These are phyloP conservation scores for Mycosphaerella arachidis DNA, from an alignment of 2,329 filamentous ascomycete genomes.

Conservation along the genomic window DNA sequence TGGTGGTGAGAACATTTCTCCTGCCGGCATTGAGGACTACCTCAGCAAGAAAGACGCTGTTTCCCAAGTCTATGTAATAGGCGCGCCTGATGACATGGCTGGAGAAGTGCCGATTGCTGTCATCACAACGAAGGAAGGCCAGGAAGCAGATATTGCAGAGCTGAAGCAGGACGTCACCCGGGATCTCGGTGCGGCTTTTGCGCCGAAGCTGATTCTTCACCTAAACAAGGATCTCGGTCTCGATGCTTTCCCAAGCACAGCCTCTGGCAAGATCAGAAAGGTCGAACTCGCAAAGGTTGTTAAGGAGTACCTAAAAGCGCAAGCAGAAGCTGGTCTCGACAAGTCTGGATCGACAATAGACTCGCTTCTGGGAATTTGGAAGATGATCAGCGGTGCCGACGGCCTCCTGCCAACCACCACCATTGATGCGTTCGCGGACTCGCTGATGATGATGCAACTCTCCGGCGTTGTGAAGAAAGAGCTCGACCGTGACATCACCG, in stretches of 20 bases:
- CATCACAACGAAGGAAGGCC: slow-evolving; percentile 35
- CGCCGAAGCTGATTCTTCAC: slow-evolving; percentile 40
- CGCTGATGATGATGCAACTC: slow-evolving; percentile 35
- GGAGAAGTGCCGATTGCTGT: slow-evolving; percentile 49
- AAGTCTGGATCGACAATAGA: slow-evolving; percentile 28
- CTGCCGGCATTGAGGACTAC: slow-evolving; percentile 33
- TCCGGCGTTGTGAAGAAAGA: slow-evolving; percentile 32
- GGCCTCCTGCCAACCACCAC: slow-evolving; percentile 21
- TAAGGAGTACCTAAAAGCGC: slow-evolving; percentile 26
- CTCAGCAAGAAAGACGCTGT: slow-evolving; percentile 36
- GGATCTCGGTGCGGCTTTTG: slow-evolving; percentile 39
- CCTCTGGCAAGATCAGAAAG: slow-evolving; percentile 46
- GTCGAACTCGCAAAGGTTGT: slow-evolving; percentile 33
- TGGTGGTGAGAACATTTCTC: slow-evolving; percentile 65
- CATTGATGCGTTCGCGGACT: slow-evolving; percentile 31
- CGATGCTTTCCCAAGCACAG: slow-evolving; percentile 39
- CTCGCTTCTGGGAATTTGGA: slow-evolving; percentile 30
- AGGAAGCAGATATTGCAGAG: slow-evolving; percentile 28
- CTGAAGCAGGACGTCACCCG: slow-evolving; percentile 36
- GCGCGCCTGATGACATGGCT: slow-evolving; percentile 42
- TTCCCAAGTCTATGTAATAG: slow-evolving; percentile 41
- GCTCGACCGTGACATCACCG: slow-evolving; percentile 30
- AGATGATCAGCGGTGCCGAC: slow-evolving; percentile 29
- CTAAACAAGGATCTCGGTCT: slow-evolving; percentile 40
- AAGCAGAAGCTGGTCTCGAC: slow-evolving; percentile 24